Evolutionary conservation across 1,284 basidiomycete genomes (phyloP), one percentile per base, ranked within the genome.

Genomic region (Cystobasidium sp.): DNA sequence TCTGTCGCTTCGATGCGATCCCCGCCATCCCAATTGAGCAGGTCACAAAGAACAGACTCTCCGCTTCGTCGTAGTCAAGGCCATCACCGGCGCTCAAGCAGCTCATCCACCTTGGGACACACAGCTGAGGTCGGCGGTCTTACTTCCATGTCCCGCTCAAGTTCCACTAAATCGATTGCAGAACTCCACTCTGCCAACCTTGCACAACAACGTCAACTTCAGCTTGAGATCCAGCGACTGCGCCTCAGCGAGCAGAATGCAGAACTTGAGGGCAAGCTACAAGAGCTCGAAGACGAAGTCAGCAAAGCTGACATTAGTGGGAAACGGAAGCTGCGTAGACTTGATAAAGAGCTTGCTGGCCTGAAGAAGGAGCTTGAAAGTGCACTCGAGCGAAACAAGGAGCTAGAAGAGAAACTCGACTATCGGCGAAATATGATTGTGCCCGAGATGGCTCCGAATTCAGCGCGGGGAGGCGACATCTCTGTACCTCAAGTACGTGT

Each of bases 191-290:
- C 53, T 18, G 52, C 58, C 61, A 68, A 66, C n/a, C 39, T 62
- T 68, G 3, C 68, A 53, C 80, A 77, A 82, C 80, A 63, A 82
- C 77, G 44, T 84, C 81, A 78, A 84, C 82, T 72, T 83, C 82
- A 71, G 73, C 78, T 78, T 64, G 81, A 79, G 70, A 80, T 80
- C 51, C 72, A 22, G 44, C 59, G 51, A 9, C 47, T 52, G 56
- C 31, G 46, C 16, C 86, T 94, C 37, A 87, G 88, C 0, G 90
- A 92, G 78, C 90, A 93, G 82, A 94, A 94, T 79, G 88, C 89
- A 0, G 89, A 92, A 74, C 87, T 94, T 18, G 83, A 91, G 6
- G 82, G 86, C 24, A 90, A 91, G 77, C 84, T 94, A 6, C 88
- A 91, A 79, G 86, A 86, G 74, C 85, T 94, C 24, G 90, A 93